phyloP scores from a whole-genome alignment of 192 early-diverging fungal species.

The Oehlia diaphana region DNA sequence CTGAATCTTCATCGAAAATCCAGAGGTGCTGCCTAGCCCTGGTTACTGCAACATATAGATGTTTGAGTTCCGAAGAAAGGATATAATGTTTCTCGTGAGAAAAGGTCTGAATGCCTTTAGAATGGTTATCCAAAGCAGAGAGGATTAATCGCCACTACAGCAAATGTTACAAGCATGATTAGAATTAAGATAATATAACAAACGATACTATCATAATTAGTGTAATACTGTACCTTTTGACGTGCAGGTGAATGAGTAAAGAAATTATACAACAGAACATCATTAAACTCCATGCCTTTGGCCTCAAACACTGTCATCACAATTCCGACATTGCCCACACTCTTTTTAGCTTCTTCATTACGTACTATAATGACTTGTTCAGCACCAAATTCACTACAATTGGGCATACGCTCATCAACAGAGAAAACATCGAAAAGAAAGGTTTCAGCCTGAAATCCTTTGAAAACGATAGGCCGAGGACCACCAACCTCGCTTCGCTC shows the following conservation, averaged over 20 bases:
- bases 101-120: conserved; percentile 14
- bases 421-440: background rate
- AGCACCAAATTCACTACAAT: conserved; percentile 16
- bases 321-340: background rate
- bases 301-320: conserved; percentile 20
- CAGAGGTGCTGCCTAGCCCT: conserved; percentile 18
- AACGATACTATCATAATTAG: background rate
- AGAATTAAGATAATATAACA: too few species aligned
- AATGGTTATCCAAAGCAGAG: background rate
- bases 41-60: conserved; percentile 30
- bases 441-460: background rate
- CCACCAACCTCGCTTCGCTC: conserved; percentile 15
- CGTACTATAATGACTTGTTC: conserved; percentile 21
- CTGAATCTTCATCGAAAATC: conserved; percentile 21
- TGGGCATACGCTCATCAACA: background rate
- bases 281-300: conserved; percentile 25
- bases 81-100: conserved; percentile 19
- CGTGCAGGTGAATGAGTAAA: conserved; percentile 1
- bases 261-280: conserved; percentile 30
- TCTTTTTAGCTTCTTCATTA: conserved; percentile 10
- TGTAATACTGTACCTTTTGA: background rate
- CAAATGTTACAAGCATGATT: background rate
- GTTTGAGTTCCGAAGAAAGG: conserved; percentile 23
- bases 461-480: background rate
- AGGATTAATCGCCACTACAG: conserved; percentile 17